phyloP scores from a whole-genome alignment of 176 grass and related monocot species.

The Oryza meyeriana region DNA sequence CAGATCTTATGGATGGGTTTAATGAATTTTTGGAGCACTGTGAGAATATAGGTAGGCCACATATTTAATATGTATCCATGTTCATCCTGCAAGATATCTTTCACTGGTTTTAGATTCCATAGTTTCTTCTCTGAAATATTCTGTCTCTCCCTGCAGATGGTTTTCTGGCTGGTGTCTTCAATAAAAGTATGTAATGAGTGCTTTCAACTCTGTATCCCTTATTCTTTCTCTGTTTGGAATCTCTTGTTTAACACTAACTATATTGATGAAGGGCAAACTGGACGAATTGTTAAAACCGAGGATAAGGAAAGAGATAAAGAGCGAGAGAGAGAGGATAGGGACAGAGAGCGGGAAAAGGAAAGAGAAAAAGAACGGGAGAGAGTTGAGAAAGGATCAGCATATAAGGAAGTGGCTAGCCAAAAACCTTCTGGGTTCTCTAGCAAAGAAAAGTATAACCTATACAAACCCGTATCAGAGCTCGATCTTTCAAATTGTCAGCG shows the following conservation, averaged over 20 bases:
- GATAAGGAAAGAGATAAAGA: conserved; percentile 60
- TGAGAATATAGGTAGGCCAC: conserved; percentile 63
- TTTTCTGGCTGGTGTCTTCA: conserved; percentile 78
- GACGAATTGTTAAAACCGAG: conserved; percentile 50
- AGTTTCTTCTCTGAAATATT: conserved; percentile 19
- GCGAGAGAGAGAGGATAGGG: conserved; percentile 65
- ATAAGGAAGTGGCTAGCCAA: conserved; percentile 56
- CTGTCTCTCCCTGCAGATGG: conserved; percentile 46
- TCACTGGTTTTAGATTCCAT: background rate
- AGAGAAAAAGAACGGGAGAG: conserved; percentile 72
- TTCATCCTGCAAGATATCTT: background rate
- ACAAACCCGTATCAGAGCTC: conserved; percentile 93
- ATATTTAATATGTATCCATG: background rate
- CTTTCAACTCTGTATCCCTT: background rate
- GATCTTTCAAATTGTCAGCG: conserved; percentile 91
- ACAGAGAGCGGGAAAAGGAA: conserved; percentile 64
- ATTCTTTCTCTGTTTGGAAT: conserved; percentile 25
- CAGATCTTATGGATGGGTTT: conserved; percentile 92
- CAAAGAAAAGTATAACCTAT: conserved; percentile 93
- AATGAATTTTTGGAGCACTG: conserved; percentile 90
- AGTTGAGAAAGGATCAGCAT: conserved; percentile 38
- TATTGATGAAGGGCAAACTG: conserved; percentile 45
- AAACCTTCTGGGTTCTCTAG: conserved; percentile 51
- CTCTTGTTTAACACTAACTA: conserved; percentile 36
- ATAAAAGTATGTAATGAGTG: conserved; percentile 55